Evolutionary conservation across 768 basidiomycete species (phyloP), one percentile per base, ranked within the genome.

Genomic region (Leucogyrophana mollusca): DNA sequence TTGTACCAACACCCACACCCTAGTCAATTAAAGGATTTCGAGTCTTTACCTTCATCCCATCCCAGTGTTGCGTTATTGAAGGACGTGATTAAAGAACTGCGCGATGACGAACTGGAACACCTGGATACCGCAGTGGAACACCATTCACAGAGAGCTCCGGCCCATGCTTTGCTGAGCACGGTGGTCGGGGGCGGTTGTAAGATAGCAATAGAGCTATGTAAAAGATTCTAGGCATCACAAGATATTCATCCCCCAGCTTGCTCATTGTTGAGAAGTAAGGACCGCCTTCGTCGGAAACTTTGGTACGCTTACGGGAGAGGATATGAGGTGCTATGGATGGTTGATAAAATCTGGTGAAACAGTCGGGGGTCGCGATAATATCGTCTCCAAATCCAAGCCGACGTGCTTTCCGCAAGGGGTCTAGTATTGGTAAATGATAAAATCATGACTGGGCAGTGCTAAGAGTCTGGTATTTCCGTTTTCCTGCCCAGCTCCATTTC

Each of bases 61-160:
- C 84, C 89, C 0, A 94, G 92, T 50, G 72, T 95, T 27, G 78
- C 83, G 1, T 66, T 94, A 21, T 69, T 96, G 47, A 79, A 73
- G 51, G 74, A 81, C 4, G 76, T 94, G 37, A 78, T 94, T 40
- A 71, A 68, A 41, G 94, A 96, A 62, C 87, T 97, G 61, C 73
- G 93, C 53, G 93, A 97, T 65, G 94, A 98, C 57, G 94, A 98
- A 59, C 76, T 97, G 14, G 94, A 93, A 59, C 94, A 98, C 64
- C 73, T 97, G 46, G 89, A 96, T 56, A 89, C 85, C 24, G 94
- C 94, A 2, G 87, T 98, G 6, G 83, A 85, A 46, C 78, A 96
- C 56, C 77, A 87, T 59, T 85, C 91, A 20, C 94, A 96, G 64
- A 78, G 85, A 41, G 93, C 93, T 17, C 93, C 94, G 2, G 93